Evolutionary conservation across 768 basidiomycete species (phyloP).

Genomic region (Porphyrellus cyaneotinctus): DNA sequence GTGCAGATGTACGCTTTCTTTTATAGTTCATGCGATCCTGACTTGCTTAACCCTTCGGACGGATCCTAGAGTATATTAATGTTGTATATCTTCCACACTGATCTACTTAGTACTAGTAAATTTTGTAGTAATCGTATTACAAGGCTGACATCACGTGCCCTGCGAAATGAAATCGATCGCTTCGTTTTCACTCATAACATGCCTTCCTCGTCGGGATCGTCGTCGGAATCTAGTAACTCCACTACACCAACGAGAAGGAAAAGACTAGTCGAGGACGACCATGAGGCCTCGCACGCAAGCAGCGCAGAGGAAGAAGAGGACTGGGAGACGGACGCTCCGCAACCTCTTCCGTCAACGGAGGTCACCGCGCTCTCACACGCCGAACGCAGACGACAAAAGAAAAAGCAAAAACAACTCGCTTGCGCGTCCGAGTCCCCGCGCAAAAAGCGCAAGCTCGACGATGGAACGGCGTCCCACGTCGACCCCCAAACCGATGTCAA

Average conservation of each 20-base stretch:
- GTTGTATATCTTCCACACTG: constrained; percentile 16
- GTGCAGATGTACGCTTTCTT: constrained; percentile 2
- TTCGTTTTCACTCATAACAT: constrained; percentile 2
- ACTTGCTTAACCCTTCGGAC: constrained; percentile 1
- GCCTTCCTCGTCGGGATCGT: constrained; percentile 26
- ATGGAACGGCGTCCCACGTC: constrained; percentile 3
- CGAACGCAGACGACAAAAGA: constrained; percentile 63
- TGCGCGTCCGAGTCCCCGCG: constrained; percentile 12
- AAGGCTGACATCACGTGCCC: constrained; percentile 8
- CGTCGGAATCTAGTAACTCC: constrained; percentile 33
- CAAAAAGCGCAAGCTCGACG: constrained; percentile 49
- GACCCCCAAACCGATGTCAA: not conserved
- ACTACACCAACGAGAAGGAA: constrained; percentile 24
- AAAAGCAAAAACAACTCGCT: constrained; percentile 28
- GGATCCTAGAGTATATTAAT: constrained; percentile 21
- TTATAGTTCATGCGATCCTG: not conserved
- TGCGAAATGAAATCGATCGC: not conserved
- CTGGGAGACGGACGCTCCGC: not conserved
- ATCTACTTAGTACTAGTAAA: constrained; percentile 3
- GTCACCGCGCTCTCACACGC: constrained; percentile 68
- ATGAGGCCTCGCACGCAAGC: constrained; percentile 18
- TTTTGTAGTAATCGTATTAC: not conserved
- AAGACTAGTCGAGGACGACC: constrained; percentile 26
- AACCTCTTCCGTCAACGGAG: constrained; percentile 1
- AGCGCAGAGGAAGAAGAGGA: constrained; percentile 7